phyloP scores from a whole-genome alignment of 495 filamentous ascomycete species.

The Aspergillus mulundensis region DNA sequence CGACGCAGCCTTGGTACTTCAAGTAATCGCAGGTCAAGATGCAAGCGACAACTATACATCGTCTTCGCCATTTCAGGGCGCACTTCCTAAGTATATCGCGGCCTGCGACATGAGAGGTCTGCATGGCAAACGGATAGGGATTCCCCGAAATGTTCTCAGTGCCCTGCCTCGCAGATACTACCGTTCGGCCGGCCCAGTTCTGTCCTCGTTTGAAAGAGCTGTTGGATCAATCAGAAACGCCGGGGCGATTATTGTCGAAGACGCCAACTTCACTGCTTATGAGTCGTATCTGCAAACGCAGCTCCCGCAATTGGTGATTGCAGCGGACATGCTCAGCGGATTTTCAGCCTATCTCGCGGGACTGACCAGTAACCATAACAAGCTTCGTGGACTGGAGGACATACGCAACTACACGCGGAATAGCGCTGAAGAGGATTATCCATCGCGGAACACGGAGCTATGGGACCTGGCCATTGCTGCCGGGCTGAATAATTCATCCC shows the following conservation, averaged over 20 bases:
- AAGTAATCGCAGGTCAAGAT: slow-evolving; percentile 57
- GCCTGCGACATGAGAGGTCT: slow-evolving; percentile 47
- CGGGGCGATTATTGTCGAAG: slow-evolving; percentile 49
- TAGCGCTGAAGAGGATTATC: slow-evolving; percentile 45
- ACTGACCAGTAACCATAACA: slow-evolving; percentile 44
- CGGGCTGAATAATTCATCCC: slow-evolving; percentile 37
- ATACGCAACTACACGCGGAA: slow-evolving; percentile 42
- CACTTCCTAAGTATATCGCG: slow-evolving; percentile 45
- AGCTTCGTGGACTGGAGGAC: slow-evolving; percentile 37
- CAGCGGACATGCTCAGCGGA: slow-evolving; percentile 43
- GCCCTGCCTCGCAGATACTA: neutral
- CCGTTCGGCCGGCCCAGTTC: slow-evolving; percentile 22
- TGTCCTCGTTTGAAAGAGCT: slow-evolving; percentile 43
- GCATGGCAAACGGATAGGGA: slow-evolving; percentile 47
- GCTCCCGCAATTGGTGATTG: slow-evolving; percentile 26
- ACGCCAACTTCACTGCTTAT: slow-evolving; percentile 49
- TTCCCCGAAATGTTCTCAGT: slow-evolving; percentile 47
- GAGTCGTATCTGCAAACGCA: slow-evolving; percentile 34
- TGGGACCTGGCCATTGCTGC: slow-evolving; percentile 43
- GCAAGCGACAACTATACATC: slow-evolving; percentile 46
- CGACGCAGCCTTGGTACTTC: slow-evolving; percentile 63
- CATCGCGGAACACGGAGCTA: slow-evolving; percentile 41
- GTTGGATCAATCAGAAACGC: slow-evolving; percentile 38
- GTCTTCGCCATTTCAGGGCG: slow-evolving; percentile 42
- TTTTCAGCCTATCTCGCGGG: slow-evolving; percentile 43